Percentiles rank a stretch among this genome's conserved stretches.
phyloP scores from a whole-genome alignment of 805 yeast genomes.

The Sugiyamaella americana region DNA sequence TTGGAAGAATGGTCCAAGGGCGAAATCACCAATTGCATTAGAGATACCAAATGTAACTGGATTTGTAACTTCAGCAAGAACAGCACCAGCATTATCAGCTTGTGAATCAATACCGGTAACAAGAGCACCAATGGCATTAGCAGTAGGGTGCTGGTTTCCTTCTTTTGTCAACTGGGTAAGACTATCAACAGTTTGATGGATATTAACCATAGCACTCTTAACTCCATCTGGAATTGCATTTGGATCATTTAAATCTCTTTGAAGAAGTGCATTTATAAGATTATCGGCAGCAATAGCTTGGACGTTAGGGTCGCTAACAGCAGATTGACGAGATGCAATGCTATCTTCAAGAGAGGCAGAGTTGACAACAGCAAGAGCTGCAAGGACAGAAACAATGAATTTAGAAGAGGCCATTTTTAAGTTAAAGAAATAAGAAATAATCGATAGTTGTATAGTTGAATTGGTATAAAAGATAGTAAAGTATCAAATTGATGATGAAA shows the following conservation, averaged over 20 bases:
- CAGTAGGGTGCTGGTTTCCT: conserved; percentile 11
- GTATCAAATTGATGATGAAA: too few relatives aligned
- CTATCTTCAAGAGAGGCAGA: too few relatives aligned
- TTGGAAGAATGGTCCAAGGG: conserved; percentile 22
- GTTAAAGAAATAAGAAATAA: too few relatives aligned
- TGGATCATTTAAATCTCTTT: conserved; percentile 6
- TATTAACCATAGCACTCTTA: conserved; percentile 15
- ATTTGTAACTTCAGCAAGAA: conserved; percentile 17
- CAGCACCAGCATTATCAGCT: conserved; percentile 21
- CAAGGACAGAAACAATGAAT: not conserved
- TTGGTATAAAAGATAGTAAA: too few relatives aligned
- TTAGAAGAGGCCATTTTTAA: conserved; percentile 2
- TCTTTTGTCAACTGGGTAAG: conserved; percentile 7
- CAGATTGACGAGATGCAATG: too few relatives aligned
- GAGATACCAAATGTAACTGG: conserved; percentile 26
- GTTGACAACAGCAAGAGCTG: conserved; percentile 1
- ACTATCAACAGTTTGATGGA: conserved; percentile 13
- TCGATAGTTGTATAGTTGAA: too few relatives aligned
- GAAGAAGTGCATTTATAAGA: too few relatives aligned
- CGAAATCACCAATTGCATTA: conserved; percentile 18
- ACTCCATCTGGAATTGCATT: conserved; percentile 8
- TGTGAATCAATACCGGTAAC: conserved; percentile 24
- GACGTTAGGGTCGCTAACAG: too few relatives aligned
- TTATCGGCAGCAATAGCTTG: too few relatives aligned
- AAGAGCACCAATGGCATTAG: conserved; percentile 17